These are phyloP conservation scores for Fraxinus quadrangulata DNA, from an alignment of 257 asterid species.

Conservation along the genomic window DNA sequence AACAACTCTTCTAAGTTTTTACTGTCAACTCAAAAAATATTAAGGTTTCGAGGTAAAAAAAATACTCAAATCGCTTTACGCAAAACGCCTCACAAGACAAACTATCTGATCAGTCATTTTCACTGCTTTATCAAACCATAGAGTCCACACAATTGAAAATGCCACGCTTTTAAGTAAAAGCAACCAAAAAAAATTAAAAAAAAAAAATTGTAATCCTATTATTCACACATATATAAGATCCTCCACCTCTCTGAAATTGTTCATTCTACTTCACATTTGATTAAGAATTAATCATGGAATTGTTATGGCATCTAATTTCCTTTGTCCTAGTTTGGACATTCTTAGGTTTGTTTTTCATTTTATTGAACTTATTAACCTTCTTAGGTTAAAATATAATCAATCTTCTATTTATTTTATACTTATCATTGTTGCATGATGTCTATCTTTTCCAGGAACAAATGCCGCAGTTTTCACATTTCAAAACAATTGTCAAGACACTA, in stretches of 20 bases:
- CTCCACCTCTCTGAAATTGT: not conserved
- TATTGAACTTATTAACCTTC: too few species aligned
- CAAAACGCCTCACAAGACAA: too few species aligned
- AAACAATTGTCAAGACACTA: too few species aligned
- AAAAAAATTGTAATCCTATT: constrained; percentile 22
- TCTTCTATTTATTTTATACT: not conserved
- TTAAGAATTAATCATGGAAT: constrained; percentile 28
- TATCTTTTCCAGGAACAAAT: too few species aligned
- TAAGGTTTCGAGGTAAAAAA: too few species aligned
- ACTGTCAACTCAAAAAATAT: too few species aligned
- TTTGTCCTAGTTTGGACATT: constrained; percentile 30
- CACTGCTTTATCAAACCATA: not conserved
- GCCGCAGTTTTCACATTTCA: too few species aligned
- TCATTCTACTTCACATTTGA: constrained; percentile 5
- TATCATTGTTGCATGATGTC: not conserved
- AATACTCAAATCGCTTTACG: too few species aligned
- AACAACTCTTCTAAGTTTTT: too few species aligned
- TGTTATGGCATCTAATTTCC: constrained; percentile 28
- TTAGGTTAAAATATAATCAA: not conserved
- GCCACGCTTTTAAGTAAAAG: constrained; percentile 14
- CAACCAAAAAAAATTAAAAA: constrained; percentile 2
- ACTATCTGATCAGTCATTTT: not conserved
- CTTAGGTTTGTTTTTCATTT: constrained; percentile 26
- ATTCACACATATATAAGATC: not conserved
- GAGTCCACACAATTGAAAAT: not conserved